Evolutionary conservation across 441 rosid genomes (phyloP), one percentile per base, ranked within the genome.

Genomic region (Bruguiera hainesii): DNA sequence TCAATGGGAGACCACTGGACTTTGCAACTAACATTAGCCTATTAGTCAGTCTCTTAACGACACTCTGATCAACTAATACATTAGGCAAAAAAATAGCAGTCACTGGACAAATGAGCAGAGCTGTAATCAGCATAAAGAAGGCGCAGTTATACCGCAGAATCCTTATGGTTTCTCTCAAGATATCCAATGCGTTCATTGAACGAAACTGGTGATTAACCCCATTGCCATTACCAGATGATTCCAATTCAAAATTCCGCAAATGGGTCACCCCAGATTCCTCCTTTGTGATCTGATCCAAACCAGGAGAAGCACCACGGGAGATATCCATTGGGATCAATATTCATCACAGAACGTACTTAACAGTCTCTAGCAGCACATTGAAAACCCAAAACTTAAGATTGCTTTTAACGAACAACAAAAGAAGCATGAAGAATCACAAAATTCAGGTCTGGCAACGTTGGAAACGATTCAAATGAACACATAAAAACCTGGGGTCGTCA

Each of bases 171-270:
- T 94, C 97, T 62, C 93, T 83, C 77, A 94, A 75, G 73, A 94
- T 91, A 84, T 91, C 97, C 67, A 88, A 67, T 2, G 97, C 97
- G 64, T 82, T 89, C 92, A 83, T 81, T 26, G 96, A 77, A 71
- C 75, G 88, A 67, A 87, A 81, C 46, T 75, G 82, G 9, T 75
- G 75, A 31, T 37, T 26, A 57, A 39, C 70, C 58, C 60, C 66
- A 67, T 59, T 25, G 42, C 25, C 73, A 72, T 61, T 11, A 50
- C 68, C 64, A 61, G 78, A 64, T 52, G 78, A 57, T 64, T 81
- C 87, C 23, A 78, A 39, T 73, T 81, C 88, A 53, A 80, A 68
- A 68, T 59, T 72, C 46, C 61, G 75, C 56, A 70, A 64, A 31
- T 74, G 71, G 76, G 83, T 64, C 10, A 70, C 80, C 59, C 68